phyloP scores from a whole-genome alignment of 768 basidiomycete genomes.

The Vararia minispora region DNA sequence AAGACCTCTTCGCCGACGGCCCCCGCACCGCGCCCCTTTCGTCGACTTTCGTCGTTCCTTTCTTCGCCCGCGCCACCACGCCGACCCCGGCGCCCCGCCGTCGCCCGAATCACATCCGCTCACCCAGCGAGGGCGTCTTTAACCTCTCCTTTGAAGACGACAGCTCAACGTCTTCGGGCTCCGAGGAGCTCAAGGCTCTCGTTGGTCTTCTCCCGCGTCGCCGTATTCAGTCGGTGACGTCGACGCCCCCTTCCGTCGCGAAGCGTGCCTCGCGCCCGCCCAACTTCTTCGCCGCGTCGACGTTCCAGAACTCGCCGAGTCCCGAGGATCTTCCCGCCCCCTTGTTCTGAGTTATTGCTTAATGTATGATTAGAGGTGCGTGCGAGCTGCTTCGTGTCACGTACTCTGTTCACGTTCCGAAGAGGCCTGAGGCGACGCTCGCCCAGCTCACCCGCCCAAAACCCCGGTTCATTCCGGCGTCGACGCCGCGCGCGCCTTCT shows the following conservation, averaged over 20 bases:
- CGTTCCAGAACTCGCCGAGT: slow-evolving; percentile 80
- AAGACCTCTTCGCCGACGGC: slow-evolving; percentile 25
- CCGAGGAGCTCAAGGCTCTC: slow-evolving; percentile 26
- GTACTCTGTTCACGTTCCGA: no score
- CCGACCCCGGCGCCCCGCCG: slow-evolving; percentile 28
- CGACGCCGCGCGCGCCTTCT: no score
- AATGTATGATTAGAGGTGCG: slow-evolving; percentile 26
- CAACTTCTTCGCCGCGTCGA: slow-evolving; percentile 65
- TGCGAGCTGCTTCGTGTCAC: slow-evolving; percentile 9
- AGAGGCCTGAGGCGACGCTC: no score
- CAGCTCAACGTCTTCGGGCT: slow-evolving; percentile 23
- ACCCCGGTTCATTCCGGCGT: no score
- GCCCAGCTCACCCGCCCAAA: no score
- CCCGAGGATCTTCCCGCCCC: slow-evolving; percentile 73
- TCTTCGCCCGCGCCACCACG: slow-evolving; percentile 26
- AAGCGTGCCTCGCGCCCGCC: slow-evolving; percentile 6
- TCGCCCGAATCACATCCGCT: slow-evolving; percentile 35
- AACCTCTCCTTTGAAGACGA: slow-evolving; percentile 67
- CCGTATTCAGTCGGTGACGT: slow-evolving; percentile 8
- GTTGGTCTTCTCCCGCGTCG: slow-evolving; percentile 16
- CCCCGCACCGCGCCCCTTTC: slow-evolving; percentile 40
- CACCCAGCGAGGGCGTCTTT: slow-evolving; percentile 69
- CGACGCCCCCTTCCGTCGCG: slow-evolving; percentile 8
- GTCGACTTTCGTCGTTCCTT: slow-evolving; percentile 23
- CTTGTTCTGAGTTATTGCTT: slow-evolving; percentile 34